Base-by-base conservation (phyloP, 345 rosid genomes). In the Gossypium turneri region DNA sequence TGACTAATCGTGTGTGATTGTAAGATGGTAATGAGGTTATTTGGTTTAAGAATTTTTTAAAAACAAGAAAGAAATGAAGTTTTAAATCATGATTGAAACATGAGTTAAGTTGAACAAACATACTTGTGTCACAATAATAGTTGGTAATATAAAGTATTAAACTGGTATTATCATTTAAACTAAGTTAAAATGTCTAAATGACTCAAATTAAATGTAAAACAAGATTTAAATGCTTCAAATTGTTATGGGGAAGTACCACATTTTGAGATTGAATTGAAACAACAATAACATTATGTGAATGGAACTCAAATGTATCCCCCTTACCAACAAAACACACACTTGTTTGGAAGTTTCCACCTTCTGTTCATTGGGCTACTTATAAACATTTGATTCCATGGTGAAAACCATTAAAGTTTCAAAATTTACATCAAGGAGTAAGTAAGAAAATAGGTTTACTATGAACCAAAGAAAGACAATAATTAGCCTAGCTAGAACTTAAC, bases 101-200 rank as follows among this genome's bases (percentile, higher is more conserved):
- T 13, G 13, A 43, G 2, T 7, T 48, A 61, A 67, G 41, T 73
- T 76, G 77, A 74, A 79, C 79, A 77, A 25, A 3, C 47, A 2
- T 65, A 5, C 25, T 11, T 5, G 41, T 34, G 41, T 34, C 41
- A 34, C 1, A 34, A 34, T 34, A 34, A 56, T 25, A 25, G 0
- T 68, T 24, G 15, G 15, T 66, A 2, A 66, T 20, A 44, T 6
- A 2, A 66, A 34, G 38, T 34, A 4, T 34, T 34, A 34, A 34
- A 34, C 5, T 4, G 38, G 38, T 34, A 34, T 34, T 34, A 34
- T 34, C 38, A 34, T 4, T 34, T 34, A 34, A 34, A 34, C 41
- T 34, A 34, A 34, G 41, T 34, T 34, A 34, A 34, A 34, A 34
- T 16, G 4, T 16, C 3, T 34, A 12, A 16, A 0, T 9, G 22